A percentile compares a stretch with the other conserved stretches of the same genome.
phyloP scores from a whole-genome alignment of 148 eudicot genomes.

The Suaeda aralocaspica region DNA sequence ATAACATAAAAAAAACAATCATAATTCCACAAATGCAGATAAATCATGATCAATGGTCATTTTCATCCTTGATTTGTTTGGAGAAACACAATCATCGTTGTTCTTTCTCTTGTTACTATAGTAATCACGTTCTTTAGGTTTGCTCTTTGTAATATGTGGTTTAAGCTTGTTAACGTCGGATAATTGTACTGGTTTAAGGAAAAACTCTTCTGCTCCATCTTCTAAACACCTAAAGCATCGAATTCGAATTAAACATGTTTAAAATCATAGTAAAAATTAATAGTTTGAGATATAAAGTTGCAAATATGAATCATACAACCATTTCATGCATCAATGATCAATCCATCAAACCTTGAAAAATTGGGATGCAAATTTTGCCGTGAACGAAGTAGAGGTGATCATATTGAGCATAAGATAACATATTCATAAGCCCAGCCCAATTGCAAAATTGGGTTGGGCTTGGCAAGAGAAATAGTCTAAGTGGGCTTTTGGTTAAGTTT shows the following conservation, averaged over 20 bases:
- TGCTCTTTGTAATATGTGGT: constrained; percentile 44
- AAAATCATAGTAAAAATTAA: too few species aligned
- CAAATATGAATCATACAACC: too few species aligned
- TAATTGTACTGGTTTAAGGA: constrained; percentile 56
- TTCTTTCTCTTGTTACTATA: constrained; percentile 24
- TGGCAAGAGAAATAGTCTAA: too few species aligned
- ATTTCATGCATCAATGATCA: too few species aligned
- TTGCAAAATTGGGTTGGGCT: too few species aligned
- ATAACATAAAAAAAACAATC: neutral
- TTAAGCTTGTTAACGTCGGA: constrained; percentile 57
- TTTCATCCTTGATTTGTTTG: constrained; percentile 25
- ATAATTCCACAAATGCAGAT: neutral
- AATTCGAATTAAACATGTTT: neutral
- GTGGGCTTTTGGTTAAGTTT: too few species aligned
- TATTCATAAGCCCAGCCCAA: too few species aligned
- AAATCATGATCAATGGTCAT: constrained; percentile 7
- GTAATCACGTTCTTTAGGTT: constrained; percentile 19
- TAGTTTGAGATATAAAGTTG: too few species aligned
- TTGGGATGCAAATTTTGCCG: too few species aligned
- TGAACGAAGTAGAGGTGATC: too few species aligned
- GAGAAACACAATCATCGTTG: constrained; percentile 20
- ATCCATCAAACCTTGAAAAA: too few species aligned
- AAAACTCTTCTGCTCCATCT: constrained; percentile 63
- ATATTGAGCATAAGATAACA: too few species aligned
- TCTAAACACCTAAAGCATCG: constrained; percentile 48